Evolutionary conservation across 345 rosid species (phyloP).

Genomic region (Populus ilicifolia): DNA sequence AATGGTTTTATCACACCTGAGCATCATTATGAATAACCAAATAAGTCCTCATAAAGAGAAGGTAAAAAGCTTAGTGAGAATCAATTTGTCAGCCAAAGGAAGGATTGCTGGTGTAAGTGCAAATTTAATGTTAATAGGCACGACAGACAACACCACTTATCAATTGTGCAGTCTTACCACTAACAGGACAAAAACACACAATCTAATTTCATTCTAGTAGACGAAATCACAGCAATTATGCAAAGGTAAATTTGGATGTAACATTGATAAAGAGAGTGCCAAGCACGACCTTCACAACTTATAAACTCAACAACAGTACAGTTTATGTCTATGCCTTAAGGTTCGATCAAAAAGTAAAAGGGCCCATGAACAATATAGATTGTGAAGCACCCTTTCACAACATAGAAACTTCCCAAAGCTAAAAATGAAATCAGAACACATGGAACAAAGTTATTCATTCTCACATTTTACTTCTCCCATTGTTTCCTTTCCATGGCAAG

Average conservation of each 20-base stretch:
- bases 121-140: background rate
- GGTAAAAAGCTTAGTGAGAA: background rate
- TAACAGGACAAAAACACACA: background rate
- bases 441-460: background rate
- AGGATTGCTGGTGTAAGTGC: background rate
- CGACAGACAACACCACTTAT: background rate
- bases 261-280: background rate
- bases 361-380: background rate
- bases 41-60: background rate
- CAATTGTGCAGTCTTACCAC: background rate
- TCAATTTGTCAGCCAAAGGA: background rate
- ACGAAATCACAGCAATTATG: background rate
- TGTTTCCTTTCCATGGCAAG: background rate
- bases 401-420: background rate
- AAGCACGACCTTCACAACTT: background rate
- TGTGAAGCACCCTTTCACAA: background rate
- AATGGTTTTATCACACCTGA: conserved; percentile 56
- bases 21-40: background rate
- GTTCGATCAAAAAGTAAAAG: background rate
- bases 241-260: background rate
- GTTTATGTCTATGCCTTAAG: background rate
- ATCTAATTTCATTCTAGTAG: background rate
- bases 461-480: background rate
- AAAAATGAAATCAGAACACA: background rate
- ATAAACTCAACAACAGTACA: background rate